These are phyloP conservation scores for Saccharomyces hybrid DNA, from an alignment of 1,139 yeast genomes.

Conservation along the genomic window DNA sequence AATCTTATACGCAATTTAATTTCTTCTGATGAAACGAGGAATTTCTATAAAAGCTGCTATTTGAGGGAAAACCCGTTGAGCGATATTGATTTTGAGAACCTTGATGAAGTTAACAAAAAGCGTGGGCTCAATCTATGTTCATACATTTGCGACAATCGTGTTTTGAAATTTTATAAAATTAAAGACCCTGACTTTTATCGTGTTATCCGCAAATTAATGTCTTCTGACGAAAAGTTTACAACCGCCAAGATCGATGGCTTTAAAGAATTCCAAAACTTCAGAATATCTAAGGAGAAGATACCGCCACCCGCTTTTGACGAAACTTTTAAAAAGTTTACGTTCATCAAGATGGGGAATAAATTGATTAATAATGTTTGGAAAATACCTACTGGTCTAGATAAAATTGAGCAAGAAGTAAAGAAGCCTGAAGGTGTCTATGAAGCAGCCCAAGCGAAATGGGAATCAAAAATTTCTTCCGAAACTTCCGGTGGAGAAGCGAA, in stretches of 20 bases:
- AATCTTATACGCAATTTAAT: slow-evolving; percentile 19
- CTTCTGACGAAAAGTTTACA: slow-evolving; percentile 16
- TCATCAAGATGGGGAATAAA: slow-evolving; percentile 29
- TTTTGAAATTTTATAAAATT: slow-evolving; percentile 19
- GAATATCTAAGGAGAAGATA: slow-evolving; percentile 4
- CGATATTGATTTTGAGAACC: slow-evolving; percentile 9
- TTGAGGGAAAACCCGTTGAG: slow-evolving; percentile 18
- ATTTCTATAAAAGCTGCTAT: slow-evolving; percentile 17
- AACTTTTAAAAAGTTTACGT: slow-evolving; percentile 29
- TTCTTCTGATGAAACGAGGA: slow-evolving; percentile 15
- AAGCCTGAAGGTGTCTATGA: slow-evolving; percentile 16
- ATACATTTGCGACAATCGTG: slow-evolving; percentile 16
- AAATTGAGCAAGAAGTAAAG: slow-evolving; percentile 8
- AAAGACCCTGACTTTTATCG: slow-evolving; percentile 22
- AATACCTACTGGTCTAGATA: slow-evolving; percentile 23
- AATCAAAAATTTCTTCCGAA: slow-evolving; percentile 1
- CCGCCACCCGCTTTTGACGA: slow-evolving; percentile 9
- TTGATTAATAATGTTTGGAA: slow-evolving; percentile 29
- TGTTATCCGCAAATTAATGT: slow-evolving; percentile 10
- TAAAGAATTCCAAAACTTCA: slow-evolving; percentile 18
- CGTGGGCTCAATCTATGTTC: slow-evolving; percentile 15
- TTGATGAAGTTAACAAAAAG: slow-evolving; percentile 12
- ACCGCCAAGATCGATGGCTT: slow-evolving; percentile 20
- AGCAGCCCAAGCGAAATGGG: slow-evolving; percentile 8
- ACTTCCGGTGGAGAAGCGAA: slow-evolving; percentile 2